phyloP scores from a whole-genome alignment of 768 basidiomycete species.

The Pulveroboletus sp. region DNA sequence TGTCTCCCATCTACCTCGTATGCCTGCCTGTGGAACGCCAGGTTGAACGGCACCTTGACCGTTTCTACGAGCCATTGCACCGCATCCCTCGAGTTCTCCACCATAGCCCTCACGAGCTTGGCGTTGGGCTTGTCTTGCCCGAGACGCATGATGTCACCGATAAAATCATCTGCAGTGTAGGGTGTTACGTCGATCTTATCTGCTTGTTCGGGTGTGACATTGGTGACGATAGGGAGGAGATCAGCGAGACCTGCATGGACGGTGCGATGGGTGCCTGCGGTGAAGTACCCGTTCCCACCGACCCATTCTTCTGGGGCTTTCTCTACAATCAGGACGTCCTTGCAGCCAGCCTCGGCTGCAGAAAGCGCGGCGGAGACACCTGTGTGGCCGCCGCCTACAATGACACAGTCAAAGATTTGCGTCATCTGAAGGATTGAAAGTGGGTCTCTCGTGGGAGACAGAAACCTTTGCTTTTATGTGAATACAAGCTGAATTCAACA shows the following conservation, averaged over 20 bases:
- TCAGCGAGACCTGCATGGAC: slow-evolving; percentile 61
- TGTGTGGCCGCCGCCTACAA: slow-evolving; percentile 67
- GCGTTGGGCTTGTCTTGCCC: slow-evolving; percentile 49
- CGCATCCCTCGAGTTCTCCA: slow-evolving; percentile 53
- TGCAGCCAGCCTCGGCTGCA: slow-evolving; percentile 57
- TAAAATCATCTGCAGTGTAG: slow-evolving; percentile 55
- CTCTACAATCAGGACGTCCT: slow-evolving; percentile 60
- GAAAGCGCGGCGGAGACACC: slow-evolving; percentile 64
- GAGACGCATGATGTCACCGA: slow-evolving; percentile 59
- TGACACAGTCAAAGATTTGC: slow-evolving; percentile 48
- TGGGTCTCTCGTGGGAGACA: not conserved
- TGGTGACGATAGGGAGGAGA: slow-evolving; percentile 52
- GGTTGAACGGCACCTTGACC: slow-evolving; percentile 50
- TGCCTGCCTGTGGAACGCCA: slow-evolving; percentile 66
- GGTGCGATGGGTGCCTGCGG: slow-evolving; percentile 65
- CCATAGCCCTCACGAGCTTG: slow-evolving; percentile 49
- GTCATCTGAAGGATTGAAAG: slow-evolving; percentile 8
- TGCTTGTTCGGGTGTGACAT: slow-evolving; percentile 42
- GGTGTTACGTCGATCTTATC: slow-evolving; percentile 54
- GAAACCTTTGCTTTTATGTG: too few species aligned
- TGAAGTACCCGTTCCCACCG: slow-evolving; percentile 74
- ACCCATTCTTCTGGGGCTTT: slow-evolving; percentile 63
- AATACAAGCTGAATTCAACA: too few species aligned
- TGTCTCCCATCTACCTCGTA: slow-evolving; percentile 61
- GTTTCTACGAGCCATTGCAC: slow-evolving; percentile 54